Percentiles rank a stretch among this genome's conserved stretches.
Evolutionary conservation across 495 filamentous ascomycete species (phyloP).

Genomic region (Jackrogersella multiformis): DNA sequence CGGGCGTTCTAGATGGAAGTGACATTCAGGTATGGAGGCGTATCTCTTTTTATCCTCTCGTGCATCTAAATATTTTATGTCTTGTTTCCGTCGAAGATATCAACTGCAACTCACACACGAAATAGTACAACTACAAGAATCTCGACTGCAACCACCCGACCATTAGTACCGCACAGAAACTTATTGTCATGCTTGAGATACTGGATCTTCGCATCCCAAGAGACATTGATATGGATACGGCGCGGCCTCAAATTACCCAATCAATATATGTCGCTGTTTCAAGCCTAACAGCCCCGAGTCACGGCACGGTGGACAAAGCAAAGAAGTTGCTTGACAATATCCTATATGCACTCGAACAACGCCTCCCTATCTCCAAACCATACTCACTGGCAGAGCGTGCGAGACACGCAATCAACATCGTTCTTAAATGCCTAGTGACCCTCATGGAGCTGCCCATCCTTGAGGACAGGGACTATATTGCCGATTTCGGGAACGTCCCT

Average conservation of each 20-base stretch:
- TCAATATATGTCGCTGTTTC: constrained; percentile 45
- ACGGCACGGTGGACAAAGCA: background rate
- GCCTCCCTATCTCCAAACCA: constrained; percentile 3
- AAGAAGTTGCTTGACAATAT: constrained; percentile 12
- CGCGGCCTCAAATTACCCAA: constrained; percentile 44
- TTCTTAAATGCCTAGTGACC: constrained; percentile 44
- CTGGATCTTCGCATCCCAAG: constrained; percentile 45
- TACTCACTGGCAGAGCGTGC: constrained; percentile 29
- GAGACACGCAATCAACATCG: constrained; percentile 43
- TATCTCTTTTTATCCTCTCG: background rate
- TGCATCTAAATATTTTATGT: background rate
- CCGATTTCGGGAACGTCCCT: constrained; percentile 48
- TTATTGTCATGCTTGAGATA: constrained; percentile 47
- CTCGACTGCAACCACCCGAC: background rate
- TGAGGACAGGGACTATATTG: constrained; percentile 45
- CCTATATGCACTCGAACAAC: constrained; percentile 23
- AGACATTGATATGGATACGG: constrained; percentile 46
- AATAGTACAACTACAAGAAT: background rate
- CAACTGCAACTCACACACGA: background rate
- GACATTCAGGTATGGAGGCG: constrained; percentile 12
- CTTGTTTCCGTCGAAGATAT: background rate
- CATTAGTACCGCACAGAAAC: constrained; percentile 29
- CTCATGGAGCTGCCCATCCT: constrained; percentile 42
- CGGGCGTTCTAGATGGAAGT: background rate
- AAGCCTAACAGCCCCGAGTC: constrained; percentile 17